A percentile compares a stretch with the other conserved stretches of the same genome.
These are phyloP conservation scores for Fusarium heterosporum DNA, from an alignment of 2,329 filamentous ascomycete species.

Conservation along the genomic window DNA sequence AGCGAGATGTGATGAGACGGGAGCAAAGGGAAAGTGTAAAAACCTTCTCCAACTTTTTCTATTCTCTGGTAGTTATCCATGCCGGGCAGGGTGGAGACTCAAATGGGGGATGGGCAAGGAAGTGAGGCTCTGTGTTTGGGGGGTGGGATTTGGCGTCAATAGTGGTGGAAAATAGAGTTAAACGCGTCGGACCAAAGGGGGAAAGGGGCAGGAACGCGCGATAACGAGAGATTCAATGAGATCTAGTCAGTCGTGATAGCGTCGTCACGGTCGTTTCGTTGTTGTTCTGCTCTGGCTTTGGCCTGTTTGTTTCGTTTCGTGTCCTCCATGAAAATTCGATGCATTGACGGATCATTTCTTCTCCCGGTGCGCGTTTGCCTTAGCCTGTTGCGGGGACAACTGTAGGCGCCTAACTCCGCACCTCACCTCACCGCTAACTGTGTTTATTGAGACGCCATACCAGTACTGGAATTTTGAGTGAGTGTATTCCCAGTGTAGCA, in stretches of 20 bases:
- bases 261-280: not conserved
- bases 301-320: conserved; percentile 19
- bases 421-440: not conserved
- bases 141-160: not conserved
- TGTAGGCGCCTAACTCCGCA: not conserved
- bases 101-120: not conserved
- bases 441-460: not conserved
- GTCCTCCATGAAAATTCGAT: conserved; percentile 27
- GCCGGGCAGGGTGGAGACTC: conserved; percentile 23
- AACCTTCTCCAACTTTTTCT: conserved; percentile 96
- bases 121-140: conserved; percentile 12
- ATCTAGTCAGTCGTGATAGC: not conserved
- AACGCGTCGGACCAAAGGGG: not conserved
- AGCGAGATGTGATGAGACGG: not conserved
- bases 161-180: conserved; percentile 13
- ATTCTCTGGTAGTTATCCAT: conserved; percentile 99
- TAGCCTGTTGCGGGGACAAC: conserved; percentile 31
- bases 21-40: not conserved
- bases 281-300: not conserved
- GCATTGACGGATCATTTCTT: conserved; percentile 32
- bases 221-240: not conserved
- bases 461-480: not conserved
- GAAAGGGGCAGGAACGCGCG: not conserved
- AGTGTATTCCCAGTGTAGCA: too few relatives aligned
- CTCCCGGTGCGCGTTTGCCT: conserved; percentile 27